A percentile compares a stretch with the other conserved stretches of the same genome.
phyloP scores from a whole-genome alignment of 129 eudicot species.

The Gnaphalium uliginosum region DNA sequence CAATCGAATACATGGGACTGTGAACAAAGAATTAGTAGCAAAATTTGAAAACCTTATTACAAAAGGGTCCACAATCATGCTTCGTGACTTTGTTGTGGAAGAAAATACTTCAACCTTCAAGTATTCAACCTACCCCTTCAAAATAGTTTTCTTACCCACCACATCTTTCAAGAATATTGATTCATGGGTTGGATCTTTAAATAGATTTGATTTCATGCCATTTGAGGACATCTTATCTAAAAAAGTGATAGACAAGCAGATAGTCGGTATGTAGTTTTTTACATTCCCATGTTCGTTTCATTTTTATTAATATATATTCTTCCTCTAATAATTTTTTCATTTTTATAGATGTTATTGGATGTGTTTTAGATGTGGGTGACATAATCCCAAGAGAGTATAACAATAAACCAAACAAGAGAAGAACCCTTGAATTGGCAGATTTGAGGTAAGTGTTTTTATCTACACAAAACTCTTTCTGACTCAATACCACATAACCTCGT shows the following conservation, averaged over 20 bases:
- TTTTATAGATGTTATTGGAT: not conserved
- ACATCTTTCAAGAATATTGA: not conserved
- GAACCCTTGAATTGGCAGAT: not conserved
- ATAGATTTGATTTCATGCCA: not conserved
- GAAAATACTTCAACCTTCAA: too few species aligned
- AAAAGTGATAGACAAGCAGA: not conserved
- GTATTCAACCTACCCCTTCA: too few species aligned
- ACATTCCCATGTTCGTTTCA: not conserved
- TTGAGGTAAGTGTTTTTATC: not conserved
- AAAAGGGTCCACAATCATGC: too few species aligned
- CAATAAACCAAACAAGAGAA: not conserved
- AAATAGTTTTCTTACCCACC: too few species aligned
- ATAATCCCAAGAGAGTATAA: not conserved
- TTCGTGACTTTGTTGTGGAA: too few species aligned
- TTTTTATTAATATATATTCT: too few species aligned
- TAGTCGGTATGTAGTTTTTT: not conserved
- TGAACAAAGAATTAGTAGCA: too few species aligned
- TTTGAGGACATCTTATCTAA: not conserved
- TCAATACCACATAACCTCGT: not conserved
- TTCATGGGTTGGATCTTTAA: not conserved
- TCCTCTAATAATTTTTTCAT: too few species aligned
- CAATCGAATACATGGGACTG: too few species aligned
- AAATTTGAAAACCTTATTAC: too few species aligned
- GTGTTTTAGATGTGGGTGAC: not conserved
- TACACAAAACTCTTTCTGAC: not conserved